These are phyloP conservation scores for Claviceps fusiformis DNA, from an alignment of 2,329 filamentous ascomycete species.

Conservation along the genomic window DNA sequence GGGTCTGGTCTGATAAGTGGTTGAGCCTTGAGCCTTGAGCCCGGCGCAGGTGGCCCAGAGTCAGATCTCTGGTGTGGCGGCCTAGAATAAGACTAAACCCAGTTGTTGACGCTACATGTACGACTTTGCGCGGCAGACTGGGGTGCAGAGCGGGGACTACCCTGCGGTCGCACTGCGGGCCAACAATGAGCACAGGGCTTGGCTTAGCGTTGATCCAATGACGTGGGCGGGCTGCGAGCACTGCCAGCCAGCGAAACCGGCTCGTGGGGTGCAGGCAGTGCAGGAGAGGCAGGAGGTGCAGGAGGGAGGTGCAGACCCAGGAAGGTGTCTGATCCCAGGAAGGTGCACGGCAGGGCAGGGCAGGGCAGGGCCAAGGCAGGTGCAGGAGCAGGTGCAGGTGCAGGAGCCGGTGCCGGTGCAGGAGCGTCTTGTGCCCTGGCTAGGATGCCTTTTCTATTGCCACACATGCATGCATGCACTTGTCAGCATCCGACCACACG, in stretches of 20 bases:
- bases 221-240: conserved; percentile 3
- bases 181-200: neutral
- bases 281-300: neutral
- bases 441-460: too few relatives aligned
- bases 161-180: neutral
- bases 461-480: too few relatives aligned
- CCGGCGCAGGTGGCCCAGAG: neutral
- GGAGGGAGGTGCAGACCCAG: too few relatives aligned
- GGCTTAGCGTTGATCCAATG: neutral
- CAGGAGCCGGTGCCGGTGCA: too few relatives aligned
- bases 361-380: too few relatives aligned
- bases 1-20: neutral
- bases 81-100: neutral
- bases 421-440: too few relatives aligned
- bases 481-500: too few relatives aligned
- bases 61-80: neutral
- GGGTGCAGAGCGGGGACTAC: neutral
- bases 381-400: too few relatives aligned
- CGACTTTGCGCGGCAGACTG: neutral
- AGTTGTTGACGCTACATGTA: neutral
- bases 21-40: neutral
- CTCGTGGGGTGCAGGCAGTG: conserved; percentile 8
- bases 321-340: too few relatives aligned
- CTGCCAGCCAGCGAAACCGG: conserved; percentile 10
- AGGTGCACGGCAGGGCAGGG: too few relatives aligned